Percentiles rank a stretch among this genome's conserved stretches.
Evolutionary conservation across 257 asterid species (phyloP).

Genomic region (Nicotiana attenuata): DNA sequence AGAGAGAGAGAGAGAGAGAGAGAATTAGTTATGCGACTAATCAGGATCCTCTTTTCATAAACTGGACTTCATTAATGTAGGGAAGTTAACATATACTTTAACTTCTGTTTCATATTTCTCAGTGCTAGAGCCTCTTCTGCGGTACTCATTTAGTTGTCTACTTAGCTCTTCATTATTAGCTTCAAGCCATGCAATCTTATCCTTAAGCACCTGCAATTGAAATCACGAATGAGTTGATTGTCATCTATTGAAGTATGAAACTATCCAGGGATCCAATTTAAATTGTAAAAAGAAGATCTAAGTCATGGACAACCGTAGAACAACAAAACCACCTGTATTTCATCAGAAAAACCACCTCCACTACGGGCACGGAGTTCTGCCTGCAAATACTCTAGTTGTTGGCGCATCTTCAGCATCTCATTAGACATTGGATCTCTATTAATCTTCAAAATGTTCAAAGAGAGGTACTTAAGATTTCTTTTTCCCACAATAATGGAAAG

Average conservation of each 20-base stretch:
- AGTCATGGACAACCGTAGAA: not conserved
- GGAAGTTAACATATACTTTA: slow-evolving; percentile 39
- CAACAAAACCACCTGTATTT: slow-evolving; percentile 60
- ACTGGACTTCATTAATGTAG: not conserved
- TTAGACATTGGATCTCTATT: slow-evolving; percentile 89
- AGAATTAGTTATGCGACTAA: not conserved
- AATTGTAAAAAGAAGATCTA: not conserved
- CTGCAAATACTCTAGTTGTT: slow-evolving; percentile 83
- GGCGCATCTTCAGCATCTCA: slow-evolving; percentile 99
- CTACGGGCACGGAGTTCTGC: slow-evolving; percentile 98
- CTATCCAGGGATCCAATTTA: not conserved
- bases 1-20: not conserved
- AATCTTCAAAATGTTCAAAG: slow-evolving; percentile 35
- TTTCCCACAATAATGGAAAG: slow-evolving; percentile 13
- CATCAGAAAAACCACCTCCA: slow-evolving; percentile 71
- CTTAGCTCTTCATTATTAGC: slow-evolving; percentile 79
- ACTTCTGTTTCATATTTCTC: slow-evolving; percentile 52
- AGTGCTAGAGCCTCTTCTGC: slow-evolving; percentile 40
- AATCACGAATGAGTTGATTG: not conserved
- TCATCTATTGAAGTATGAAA: not conserved
- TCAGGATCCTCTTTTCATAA: not conserved
- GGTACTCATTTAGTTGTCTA: slow-evolving; percentile 74
- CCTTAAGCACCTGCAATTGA: slow-evolving; percentile 69
- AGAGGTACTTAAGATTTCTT: slow-evolving; percentile 4
- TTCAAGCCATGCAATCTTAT: slow-evolving; percentile 88